Conservation (phyloP, 1,284 basidiomycete genomes). For the Athelia sp. region DNA sequence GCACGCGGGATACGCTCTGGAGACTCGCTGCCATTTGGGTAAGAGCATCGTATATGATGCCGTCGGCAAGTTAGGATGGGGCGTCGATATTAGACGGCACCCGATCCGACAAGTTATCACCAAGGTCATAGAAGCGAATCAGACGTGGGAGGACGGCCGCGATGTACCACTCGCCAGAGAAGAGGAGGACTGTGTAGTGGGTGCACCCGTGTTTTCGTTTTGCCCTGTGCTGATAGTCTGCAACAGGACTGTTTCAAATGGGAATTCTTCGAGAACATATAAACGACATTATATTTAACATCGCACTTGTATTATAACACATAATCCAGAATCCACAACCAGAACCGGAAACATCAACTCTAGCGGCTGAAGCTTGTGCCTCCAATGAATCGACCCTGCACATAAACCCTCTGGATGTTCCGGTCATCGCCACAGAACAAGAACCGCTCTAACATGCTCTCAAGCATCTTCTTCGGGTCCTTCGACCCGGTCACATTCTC, state of each 20-base stretch:
- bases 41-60: conserved; percentile 80
- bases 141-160: conserved; percentile 35
- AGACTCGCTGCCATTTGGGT: conserved; percentile 69
- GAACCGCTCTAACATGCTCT: conserved; percentile 63
- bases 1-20: conserved; percentile 66
- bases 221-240: conserved; percentile 5
- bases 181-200: conserved; percentile 58
- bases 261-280: conserved; percentile 49
- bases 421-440: conserved; percentile 86
- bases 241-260: conserved; percentile 67
- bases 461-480: conserved; percentile 25
- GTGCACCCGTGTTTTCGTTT: conserved; percentile 17
- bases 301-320: no score
- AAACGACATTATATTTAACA: no score
- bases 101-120: conserved; percentile 76
- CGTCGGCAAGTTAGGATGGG: conserved; percentile 80
- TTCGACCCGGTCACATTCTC: conserved; percentile 14
- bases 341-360: not conserved
- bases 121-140: conserved; percentile 60
- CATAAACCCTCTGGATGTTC: conserved; percentile 83
- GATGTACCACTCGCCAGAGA: conserved; percentile 48
- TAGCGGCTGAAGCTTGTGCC: conserved; percentile 38
- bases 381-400: conserved; percentile 77
- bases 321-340: no score
- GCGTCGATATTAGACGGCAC: conserved; percentile 78